Base-by-base conservation (phyloP, 805 yeast genomes). In the Metschnikowia aberdeeniae region DNA sequence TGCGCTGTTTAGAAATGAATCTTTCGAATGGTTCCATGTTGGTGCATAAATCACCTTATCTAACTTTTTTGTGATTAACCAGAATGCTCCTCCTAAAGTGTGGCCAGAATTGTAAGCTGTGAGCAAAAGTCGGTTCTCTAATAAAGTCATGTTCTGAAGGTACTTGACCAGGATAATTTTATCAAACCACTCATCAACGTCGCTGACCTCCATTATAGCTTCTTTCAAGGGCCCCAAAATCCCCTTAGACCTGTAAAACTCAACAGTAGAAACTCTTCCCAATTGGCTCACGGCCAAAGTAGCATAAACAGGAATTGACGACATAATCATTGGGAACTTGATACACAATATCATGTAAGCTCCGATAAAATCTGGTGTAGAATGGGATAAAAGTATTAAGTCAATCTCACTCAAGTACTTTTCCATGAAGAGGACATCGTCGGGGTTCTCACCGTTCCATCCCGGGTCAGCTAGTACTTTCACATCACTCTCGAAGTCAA, bases 21-120 rank as follows among this genome's bases (percentile, higher is more conserved):
- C 98, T 52, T 81, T 82, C 1, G 97, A 83, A 60, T 93, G 98
- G 62, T 90, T 92, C 98, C 98, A 93, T 36, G 86, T 81, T 1
- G 93, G 89, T 0, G 96, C 95, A 62, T 89, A 88, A 2, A 92
- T 70, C n/a, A 90, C 68, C 51, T 84, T 84, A 53, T 92, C 97
- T 13, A 82, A 77, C 49, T 84, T 81, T 45, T 82, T 82, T 36
- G 77, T 75, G 9, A 92, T 62, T 31, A 83, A 69, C 97, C 97
- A 90, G 37, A 90, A 80, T 0, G 95, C 81, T 11, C 99, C 98
- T 50, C 99, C 99, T 26, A 93, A 73, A 0, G 95, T 75, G 59
- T 88, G 96, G 3, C 99, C 99, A 0, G 97, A 83, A 61, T 86
- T 89, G 54, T 82, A 81, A 0, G 97, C 95, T 0, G 95, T 82